phyloP scores from a whole-genome alignment of 78 protist genomes.

The Dictyostelium brefeldianum region DNA sequence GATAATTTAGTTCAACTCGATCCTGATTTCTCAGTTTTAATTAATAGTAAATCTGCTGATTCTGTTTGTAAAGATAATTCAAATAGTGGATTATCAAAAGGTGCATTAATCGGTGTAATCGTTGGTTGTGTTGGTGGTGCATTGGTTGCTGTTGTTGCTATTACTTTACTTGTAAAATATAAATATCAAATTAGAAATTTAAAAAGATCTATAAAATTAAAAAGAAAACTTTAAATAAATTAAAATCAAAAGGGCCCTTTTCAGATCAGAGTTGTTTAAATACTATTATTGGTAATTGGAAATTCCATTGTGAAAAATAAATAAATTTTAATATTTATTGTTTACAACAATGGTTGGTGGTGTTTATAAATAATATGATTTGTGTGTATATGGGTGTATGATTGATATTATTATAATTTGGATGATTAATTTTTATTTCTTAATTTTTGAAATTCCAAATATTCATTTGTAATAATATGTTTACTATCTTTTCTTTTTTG shows the following conservation, averaged over 20 bases:
- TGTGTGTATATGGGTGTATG: too few species aligned
- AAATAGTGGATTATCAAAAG: neutral
- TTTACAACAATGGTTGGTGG: too few species aligned
- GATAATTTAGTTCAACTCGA: neutral
- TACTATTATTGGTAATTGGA: too few species aligned
- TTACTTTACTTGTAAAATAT: neutral
- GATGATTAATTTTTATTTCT: constrained; percentile 9
- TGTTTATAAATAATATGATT: too few species aligned
- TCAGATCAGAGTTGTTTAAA: too few species aligned
- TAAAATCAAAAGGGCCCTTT: too few species aligned
- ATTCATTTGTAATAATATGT: constrained; percentile 33
- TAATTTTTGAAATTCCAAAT: constrained; percentile 38
- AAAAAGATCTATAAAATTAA: too few species aligned
- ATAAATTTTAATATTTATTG: too few species aligned
- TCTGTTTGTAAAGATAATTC: neutral
- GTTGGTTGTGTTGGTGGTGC: neutral
- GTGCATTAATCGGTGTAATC: neutral
- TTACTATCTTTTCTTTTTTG: constrained; percentile 68
- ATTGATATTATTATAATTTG: too few species aligned
- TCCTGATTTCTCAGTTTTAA: constrained; percentile 16
- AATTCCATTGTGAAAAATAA: too few species aligned
- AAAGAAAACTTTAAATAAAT: too few species aligned
- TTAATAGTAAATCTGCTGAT: neutral
- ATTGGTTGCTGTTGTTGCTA: neutral
- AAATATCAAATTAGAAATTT: neutral